Evolutionary conservation across 495 filamentous ascomycete species (phyloP).

Genomic region (Clohesyomyces aquaticus): DNA sequence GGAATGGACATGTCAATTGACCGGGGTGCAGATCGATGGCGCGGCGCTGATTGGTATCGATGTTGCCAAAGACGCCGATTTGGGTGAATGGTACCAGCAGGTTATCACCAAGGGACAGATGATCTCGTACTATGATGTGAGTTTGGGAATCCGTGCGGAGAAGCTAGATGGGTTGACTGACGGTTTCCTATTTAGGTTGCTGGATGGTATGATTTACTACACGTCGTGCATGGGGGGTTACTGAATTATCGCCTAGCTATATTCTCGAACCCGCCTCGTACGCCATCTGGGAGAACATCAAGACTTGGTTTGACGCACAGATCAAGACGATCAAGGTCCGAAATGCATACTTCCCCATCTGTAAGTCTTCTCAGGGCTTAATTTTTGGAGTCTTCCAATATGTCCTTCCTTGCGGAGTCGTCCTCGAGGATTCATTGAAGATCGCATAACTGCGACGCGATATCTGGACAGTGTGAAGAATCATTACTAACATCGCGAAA

Average conservation of each 20-base stretch:
- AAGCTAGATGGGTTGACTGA: neutral
- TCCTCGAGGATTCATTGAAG: too few species aligned
- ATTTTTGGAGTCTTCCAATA: too few species aligned
- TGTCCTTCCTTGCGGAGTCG: too few species aligned
- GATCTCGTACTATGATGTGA: slow-evolving; percentile 93
- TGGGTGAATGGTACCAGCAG: slow-evolving; percentile 93
- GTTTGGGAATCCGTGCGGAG: slow-evolving; percentile 53
- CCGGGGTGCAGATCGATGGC: slow-evolving; percentile 7
- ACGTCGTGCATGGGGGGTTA: too few species aligned
- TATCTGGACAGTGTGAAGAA: too few species aligned
- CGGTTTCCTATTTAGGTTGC: slow-evolving; percentile 11
- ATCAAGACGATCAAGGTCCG: slow-evolving; percentile 91
- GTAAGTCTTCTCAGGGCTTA: too few species aligned
- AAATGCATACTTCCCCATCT: slow-evolving; percentile 88
- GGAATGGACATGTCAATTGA: neutral
- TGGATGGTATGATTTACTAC: slow-evolving; percentile 16
- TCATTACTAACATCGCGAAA: too few species aligned
- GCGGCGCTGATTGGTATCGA: slow-evolving; percentile 78
- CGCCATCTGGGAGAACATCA: slow-evolving; percentile 91
- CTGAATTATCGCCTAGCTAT: slow-evolving; percentile 53
- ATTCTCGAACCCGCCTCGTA: slow-evolving; percentile 81
- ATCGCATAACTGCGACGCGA: too few species aligned
- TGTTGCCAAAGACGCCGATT: slow-evolving; percentile 79
- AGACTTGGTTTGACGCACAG: slow-evolving; percentile 80
- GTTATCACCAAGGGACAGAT: slow-evolving; percentile 93